Evolutionary conservation across 2,329 filamentous ascomycete species (phyloP).

Genomic region (Ascocoryne sarcoides): DNA sequence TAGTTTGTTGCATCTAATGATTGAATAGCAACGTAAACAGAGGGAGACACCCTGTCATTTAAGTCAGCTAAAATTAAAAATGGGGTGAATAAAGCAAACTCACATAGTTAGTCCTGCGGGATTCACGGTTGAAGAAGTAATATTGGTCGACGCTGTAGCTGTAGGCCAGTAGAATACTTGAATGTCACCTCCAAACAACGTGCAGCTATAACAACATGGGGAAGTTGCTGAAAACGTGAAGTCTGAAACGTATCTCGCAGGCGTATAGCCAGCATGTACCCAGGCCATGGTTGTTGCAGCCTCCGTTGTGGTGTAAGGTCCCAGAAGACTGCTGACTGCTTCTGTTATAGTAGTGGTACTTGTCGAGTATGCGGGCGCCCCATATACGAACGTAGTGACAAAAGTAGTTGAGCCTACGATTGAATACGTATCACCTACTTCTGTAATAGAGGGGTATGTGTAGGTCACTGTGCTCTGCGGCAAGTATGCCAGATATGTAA

Average conservation of each 20-base stretch:
- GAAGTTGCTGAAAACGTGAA: conserved; percentile 17
- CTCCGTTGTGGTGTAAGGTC: neutral
- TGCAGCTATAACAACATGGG: conserved; percentile 3
- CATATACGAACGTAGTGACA: neutral
- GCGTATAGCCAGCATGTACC: neutral
- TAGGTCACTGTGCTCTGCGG: neutral
- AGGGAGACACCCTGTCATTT: conserved; percentile 1
- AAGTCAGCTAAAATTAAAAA: neutral
- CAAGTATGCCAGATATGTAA: neutral
- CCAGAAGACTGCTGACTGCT: neutral
- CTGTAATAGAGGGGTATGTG: neutral
- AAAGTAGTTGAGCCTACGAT: neutral
- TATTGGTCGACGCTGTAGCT: neutral
- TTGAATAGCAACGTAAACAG: conserved; percentile 1
- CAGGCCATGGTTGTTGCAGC: neutral
- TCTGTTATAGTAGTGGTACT: neutral
- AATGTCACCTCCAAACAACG: neutral
- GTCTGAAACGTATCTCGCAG: neutral
- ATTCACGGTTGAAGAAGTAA: neutral
- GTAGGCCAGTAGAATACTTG: conserved; percentile 2
- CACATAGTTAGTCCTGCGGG: neutral
- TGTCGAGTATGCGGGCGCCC: neutral
- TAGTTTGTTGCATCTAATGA: conserved; percentile 1
- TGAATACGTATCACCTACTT: neutral
- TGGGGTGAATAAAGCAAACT: neutral